phyloP scores from a whole-genome alignment of 345 rosid species.

The Erucastrum elatum region DNA sequence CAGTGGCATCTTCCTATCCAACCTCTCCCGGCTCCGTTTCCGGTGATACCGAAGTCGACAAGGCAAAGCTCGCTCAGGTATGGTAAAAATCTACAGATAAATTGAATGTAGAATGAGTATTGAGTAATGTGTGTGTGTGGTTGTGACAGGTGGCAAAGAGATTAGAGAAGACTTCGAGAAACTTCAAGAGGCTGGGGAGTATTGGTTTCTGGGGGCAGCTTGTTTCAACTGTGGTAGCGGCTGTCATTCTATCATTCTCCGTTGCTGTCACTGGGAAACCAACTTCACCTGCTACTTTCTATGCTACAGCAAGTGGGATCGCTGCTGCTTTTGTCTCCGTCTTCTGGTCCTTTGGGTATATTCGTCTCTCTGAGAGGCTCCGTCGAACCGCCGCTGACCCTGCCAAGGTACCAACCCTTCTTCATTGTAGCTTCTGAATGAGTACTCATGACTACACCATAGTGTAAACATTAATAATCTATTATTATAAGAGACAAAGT shows the following conservation, averaged over 20 bases:
- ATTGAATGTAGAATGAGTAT: background rate
- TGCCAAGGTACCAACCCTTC: constrained; percentile 58
- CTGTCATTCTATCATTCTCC: constrained; percentile 88
- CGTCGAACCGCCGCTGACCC: constrained; percentile 74
- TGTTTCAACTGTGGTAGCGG: constrained; percentile 75
- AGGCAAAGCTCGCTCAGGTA: constrained; percentile 78
- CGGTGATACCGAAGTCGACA: constrained; percentile 51
- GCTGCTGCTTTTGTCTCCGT: constrained; percentile 86
- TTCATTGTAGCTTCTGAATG: too few species aligned
- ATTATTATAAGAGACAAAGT: too few species aligned
- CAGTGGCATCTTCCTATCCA: constrained; percentile 40
- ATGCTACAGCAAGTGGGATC: constrained; percentile 87
- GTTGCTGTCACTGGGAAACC: constrained; percentile 73
- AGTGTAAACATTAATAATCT: background rate
- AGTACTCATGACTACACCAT: too few species aligned
- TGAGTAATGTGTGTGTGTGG: background rate
- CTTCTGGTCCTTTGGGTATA: constrained; percentile 94
- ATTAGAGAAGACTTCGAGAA: constrained; percentile 80
- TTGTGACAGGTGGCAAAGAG: constrained; percentile 81
- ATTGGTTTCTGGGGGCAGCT: constrained; percentile 98
- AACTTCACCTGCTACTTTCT: constrained; percentile 77
- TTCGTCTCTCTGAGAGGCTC: constrained; percentile 84
- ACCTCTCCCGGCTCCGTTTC: constrained; percentile 46
- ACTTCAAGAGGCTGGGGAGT: constrained; percentile 84
- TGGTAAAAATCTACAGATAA: too few species aligned